A percentile compares a stretch with the other conserved stretches of the same genome.
Evolutionary conservation across 305 asterid genomes (phyloP).

Genomic region (Ruellia speciosa): DNA sequence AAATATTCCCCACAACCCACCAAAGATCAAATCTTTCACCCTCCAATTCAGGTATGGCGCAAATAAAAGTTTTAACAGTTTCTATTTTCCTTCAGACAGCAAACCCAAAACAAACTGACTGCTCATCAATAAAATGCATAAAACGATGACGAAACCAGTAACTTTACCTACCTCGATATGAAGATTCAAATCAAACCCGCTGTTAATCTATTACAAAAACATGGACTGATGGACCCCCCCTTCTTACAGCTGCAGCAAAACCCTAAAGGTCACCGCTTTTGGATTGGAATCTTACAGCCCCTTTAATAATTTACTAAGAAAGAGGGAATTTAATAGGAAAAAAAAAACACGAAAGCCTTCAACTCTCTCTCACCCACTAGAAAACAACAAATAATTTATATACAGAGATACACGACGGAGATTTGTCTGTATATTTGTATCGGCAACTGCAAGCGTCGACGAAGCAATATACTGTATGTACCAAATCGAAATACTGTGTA

Average conservation of each 20-base stretch:
- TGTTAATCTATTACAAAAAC: slow-evolving; percentile 22
- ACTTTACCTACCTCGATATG: slow-evolving; percentile 44
- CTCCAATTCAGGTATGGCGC: slow-evolving; percentile 21
- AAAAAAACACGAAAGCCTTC: not conserved
- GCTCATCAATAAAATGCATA: slow-evolving; percentile 22
- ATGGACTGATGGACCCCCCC: slow-evolving; percentile 22
- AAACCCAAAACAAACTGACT: slow-evolving; percentile 19
- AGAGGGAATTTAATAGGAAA: slow-evolving; percentile 14
- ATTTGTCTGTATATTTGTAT: slow-evolving; percentile 19
- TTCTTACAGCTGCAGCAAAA: slow-evolving; percentile 49
- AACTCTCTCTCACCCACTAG: slow-evolving; percentile 16
- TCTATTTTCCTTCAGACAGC: slow-evolving; percentile 20
- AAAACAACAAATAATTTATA: slow-evolving; percentile 11
- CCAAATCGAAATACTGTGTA: slow-evolving; percentile 6
- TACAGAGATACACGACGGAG: slow-evolving; percentile 21
- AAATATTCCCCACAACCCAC: slow-evolving; percentile 10
- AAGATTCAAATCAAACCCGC: slow-evolving; percentile 29
- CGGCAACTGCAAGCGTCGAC: slow-evolving; percentile 2
- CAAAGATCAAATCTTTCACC: slow-evolving; percentile 13
- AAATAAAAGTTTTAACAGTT: slow-evolving; percentile 25
- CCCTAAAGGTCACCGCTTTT: slow-evolving; percentile 43
- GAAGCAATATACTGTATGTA: slow-evolving; percentile 3
- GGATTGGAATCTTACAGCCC: slow-evolving; percentile 41
- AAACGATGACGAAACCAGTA: slow-evolving; percentile 30
- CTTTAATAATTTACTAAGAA: slow-evolving; percentile 19